phyloP scores from a whole-genome alignment of 768 basidiomycete genomes.

The Russula sp. region DNA sequence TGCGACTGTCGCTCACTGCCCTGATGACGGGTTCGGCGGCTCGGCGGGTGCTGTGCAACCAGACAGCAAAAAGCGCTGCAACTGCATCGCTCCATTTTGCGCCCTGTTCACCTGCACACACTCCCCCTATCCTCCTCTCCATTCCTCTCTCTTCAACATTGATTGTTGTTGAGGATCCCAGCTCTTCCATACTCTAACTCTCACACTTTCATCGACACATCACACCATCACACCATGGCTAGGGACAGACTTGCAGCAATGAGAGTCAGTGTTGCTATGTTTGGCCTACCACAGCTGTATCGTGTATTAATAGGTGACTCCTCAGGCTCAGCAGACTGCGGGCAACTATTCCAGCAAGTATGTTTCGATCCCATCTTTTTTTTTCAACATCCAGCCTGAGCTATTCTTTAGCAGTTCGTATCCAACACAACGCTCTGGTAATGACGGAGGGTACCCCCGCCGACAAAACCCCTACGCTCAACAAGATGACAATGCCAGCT shows the following conservation, averaged over 20 bases:
- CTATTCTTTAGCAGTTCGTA: conserved; percentile 10
- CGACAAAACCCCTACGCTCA: conserved; percentile 59
- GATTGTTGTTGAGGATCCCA: conserved; percentile 20
- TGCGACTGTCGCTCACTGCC: no score
- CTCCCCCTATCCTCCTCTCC: background rate
- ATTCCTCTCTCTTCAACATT: conserved; percentile 18
- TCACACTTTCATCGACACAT: conserved; percentile 17
- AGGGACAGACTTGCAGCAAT: conserved; percentile 88
- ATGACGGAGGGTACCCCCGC: conserved; percentile 26
- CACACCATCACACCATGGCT: conserved; percentile 46
- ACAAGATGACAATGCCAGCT: conserved; percentile 49
- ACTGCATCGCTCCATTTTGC: no score
- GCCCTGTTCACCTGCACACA: no score
- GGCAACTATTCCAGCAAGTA: conserved; percentile 43
- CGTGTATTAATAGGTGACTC: conserved; percentile 4
- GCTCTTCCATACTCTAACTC: background rate
- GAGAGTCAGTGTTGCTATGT: conserved; percentile 47
- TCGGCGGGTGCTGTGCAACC: conserved; percentile 5
- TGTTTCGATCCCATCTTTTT: conserved; percentile 25
- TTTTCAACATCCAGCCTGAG: background rate
- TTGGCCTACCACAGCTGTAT: background rate
- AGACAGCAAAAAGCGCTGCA: no score
- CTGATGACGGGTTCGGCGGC: background rate
- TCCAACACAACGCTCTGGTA: conserved; percentile 17
- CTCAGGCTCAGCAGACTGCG: conserved; percentile 59